These are phyloP conservation scores for Neurospora discreta DNA, from an alignment of 495 filamentous ascomycete species.

Conservation along the genomic window DNA sequence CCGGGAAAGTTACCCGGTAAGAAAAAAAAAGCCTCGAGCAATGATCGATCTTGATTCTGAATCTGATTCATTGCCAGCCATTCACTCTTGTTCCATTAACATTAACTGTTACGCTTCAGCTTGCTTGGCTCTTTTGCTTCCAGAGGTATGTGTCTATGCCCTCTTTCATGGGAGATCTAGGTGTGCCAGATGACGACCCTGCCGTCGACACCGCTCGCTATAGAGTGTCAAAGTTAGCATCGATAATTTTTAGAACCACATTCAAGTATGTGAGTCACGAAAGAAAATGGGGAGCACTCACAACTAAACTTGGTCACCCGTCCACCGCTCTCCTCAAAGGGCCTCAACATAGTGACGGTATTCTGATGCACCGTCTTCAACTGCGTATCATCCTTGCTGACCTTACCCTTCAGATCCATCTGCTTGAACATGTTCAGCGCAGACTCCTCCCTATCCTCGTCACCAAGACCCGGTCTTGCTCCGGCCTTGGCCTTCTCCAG, in stretches of 20 bases:
- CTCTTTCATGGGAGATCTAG: constrained; percentile 14
- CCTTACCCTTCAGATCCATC: constrained; percentile 94
- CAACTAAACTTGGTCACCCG: constrained; percentile 73
- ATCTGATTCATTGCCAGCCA: not conserved
- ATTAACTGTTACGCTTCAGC: not conserved
- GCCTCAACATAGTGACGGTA: constrained; percentile 74
- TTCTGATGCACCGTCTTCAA: constrained; percentile 96
- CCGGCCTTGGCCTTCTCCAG: constrained; percentile 61
- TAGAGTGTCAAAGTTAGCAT: constrained; percentile 27
- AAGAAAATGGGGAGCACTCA: constrained; percentile 39
- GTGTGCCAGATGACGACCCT: constrained; percentile 72
- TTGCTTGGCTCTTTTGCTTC: not conserved
- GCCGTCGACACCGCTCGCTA: constrained; percentile 88
- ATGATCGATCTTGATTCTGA: not conserved
- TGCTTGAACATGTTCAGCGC: constrained; percentile 98
- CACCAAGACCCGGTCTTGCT: constrained; percentile 25
- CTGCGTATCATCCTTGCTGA: constrained; percentile 69
- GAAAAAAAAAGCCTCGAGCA: no score
- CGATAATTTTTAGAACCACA: not conserved
- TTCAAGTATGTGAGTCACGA: not conserved
- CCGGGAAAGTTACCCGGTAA: not conserved
- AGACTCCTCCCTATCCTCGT: constrained; percentile 46
- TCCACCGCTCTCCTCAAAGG: constrained; percentile 56
- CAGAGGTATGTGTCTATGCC: not conserved
- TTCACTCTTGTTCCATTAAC: not conserved